Conservation (phyloP, 2,329 filamentous ascomycete genomes). For the Albophoma yamanashiensis region DNA sequence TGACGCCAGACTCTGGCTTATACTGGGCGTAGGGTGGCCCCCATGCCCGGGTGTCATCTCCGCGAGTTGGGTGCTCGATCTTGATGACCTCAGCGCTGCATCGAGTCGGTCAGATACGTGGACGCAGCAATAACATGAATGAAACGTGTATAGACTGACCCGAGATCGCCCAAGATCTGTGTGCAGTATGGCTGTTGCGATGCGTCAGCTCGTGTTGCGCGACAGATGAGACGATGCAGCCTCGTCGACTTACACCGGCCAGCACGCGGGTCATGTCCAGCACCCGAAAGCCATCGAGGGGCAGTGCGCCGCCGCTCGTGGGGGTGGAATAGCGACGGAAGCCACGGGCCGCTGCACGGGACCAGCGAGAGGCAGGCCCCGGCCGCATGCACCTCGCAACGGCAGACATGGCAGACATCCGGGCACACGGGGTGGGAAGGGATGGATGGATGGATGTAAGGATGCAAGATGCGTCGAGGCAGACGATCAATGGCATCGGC, state of each 20-base stretch:
- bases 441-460: not conserved
- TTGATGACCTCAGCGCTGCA: conserved; percentile 89
- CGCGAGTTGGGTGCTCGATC: conserved; percentile 82
- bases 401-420: conserved; percentile 6
- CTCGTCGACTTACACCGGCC: conserved; percentile 60
- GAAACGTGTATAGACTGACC: conserved; percentile 45
- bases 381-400: conserved; percentile 4
- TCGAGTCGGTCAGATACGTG: not conserved
- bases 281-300: conserved; percentile 77
- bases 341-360: not conserved
- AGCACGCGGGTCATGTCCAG: conserved; percentile 95
- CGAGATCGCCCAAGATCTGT: conserved; percentile 90
- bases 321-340: conserved; percentile 7
- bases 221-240: not conserved
- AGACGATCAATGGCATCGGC: not conserved
- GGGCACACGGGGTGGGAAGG: not conserved
- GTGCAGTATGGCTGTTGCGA: conserved; percentile 80
- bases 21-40: conserved; percentile 88
- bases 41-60: conserved; percentile 94
- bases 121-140: not conserved
- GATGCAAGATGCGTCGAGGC: not conserved
- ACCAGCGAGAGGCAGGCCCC: not conserved
- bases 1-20: conserved; percentile 41
- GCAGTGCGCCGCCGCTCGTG: conserved; percentile 30
- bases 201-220: not conserved